Evolutionary conservation across 2,329 filamentous ascomycete genomes (phyloP).

Genomic region (Helotiales sp.): DNA sequence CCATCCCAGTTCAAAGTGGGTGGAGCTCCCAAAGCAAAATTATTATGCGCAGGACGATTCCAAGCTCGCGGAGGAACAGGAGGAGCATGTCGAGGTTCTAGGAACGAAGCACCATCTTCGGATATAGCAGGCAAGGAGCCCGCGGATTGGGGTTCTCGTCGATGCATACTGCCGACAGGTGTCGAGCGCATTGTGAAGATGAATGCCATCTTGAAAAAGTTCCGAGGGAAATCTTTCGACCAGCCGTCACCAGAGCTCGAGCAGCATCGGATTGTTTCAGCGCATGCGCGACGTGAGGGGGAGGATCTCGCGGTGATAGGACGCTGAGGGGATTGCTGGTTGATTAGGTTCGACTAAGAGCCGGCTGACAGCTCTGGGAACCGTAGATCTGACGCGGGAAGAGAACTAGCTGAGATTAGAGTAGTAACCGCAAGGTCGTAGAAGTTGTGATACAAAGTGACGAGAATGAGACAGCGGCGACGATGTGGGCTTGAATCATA

Average conservation of each 20-base stretch:
- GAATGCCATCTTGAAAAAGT: slow-evolving; percentile 30
- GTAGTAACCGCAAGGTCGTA: not conserved
- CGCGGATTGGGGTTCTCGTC: slow-evolving; percentile 18
- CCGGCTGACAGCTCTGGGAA: not conserved
- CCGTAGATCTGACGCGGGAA: not conserved
- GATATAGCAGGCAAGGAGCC: slow-evolving; percentile 32
- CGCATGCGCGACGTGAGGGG: slow-evolving; percentile 7
- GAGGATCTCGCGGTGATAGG: not conserved
- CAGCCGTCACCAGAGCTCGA: slow-evolving; percentile 11
- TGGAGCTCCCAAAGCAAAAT: slow-evolving; percentile 26
- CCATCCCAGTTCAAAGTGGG: slow-evolving; percentile 24
- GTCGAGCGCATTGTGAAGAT: slow-evolving; percentile 32
- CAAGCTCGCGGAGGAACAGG: slow-evolving; percentile 32
- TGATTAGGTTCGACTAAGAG: not conserved
- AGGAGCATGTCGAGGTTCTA: slow-evolving; percentile 23
- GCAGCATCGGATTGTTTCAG: slow-evolving; percentile 11
- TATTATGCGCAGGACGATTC: slow-evolving; percentile 30
- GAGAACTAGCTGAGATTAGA: slow-evolving; percentile 7
- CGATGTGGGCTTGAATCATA: not conserved
- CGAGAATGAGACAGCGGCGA: slow-evolving; percentile 6
- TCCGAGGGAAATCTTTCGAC: not conserved
- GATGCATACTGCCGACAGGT: slow-evolving; percentile 20
- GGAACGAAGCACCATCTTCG: slow-evolving; percentile 28
- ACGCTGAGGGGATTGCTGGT: not conserved
- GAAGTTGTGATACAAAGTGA: not conserved